Evolutionary conservation across 805 yeast species (phyloP).

Genomic region (baker's yeast (Saccharomyces cerevisiae)): DNA sequence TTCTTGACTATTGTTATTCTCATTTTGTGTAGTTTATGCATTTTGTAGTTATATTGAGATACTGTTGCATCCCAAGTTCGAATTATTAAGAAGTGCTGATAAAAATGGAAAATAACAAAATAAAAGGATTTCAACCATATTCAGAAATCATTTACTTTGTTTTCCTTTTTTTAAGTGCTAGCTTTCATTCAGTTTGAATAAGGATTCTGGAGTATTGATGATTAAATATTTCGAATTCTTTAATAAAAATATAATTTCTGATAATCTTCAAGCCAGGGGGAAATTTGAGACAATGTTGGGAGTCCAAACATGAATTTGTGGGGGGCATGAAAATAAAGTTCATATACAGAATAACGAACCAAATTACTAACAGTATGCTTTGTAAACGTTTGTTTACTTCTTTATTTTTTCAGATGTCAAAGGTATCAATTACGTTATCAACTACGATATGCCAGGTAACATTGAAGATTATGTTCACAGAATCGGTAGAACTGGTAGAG

Average conservation of each 20-base stretch:
- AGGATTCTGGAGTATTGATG: not conserved
- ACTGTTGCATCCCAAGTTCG: not conserved
- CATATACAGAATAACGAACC: not conserved
- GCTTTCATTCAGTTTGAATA: not conserved
- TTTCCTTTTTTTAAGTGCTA: not conserved
- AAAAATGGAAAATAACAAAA: not conserved
- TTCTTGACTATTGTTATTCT: not conserved
- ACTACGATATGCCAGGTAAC: conserved; percentile 96
- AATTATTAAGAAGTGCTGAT: not conserved
- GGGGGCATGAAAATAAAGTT: not conserved
- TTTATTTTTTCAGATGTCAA: conserved; percentile 66
- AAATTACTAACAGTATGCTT: conserved; percentile 12
- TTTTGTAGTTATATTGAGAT: conserved; percentile 1
- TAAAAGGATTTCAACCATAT: not conserved
- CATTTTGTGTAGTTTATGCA: conserved; percentile 4
- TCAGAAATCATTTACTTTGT: not conserved
- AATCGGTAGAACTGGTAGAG: conserved; percentile 97
- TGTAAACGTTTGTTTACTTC: conserved; percentile 1
- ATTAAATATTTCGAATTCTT: not conserved
- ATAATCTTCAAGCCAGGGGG: not conserved
- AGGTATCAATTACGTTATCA: conserved; percentile 88
- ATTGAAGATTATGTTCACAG: conserved; percentile 97
- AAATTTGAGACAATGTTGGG: not conserved
- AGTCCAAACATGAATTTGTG: not conserved
- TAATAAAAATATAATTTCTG: not conserved